A percentile compares a stretch with the other conserved stretches of the same genome.
Evolutionary conservation across 371 early-diverging fungal species (phyloP).

Genomic region (Sporodiniella umbellata): DNA sequence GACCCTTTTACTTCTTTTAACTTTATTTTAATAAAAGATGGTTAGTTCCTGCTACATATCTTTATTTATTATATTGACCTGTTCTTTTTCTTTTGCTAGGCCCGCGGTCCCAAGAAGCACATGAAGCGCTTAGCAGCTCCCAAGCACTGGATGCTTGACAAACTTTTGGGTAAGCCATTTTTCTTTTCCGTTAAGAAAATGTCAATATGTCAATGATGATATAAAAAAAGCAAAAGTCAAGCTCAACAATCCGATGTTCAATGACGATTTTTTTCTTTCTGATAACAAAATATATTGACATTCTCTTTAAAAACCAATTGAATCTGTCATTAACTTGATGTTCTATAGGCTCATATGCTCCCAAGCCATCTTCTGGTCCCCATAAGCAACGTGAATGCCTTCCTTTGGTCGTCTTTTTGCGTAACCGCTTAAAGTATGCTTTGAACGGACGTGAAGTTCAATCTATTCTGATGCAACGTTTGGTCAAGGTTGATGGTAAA

Average conservation of each 20-base stretch:
- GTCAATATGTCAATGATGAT: conserved; percentile 4
- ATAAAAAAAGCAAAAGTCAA: conserved; percentile 40
- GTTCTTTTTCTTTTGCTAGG: no score
- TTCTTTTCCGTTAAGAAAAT: neutral
- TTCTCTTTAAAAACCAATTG: neutral
- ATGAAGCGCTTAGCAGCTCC: conserved; percentile 99
- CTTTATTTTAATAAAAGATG: no score
- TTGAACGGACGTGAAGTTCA: conserved; percentile 96
- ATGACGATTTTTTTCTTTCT: conserved; percentile 28
- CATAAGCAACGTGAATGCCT: conserved; percentile 85
- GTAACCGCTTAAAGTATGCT: conserved; percentile 99
- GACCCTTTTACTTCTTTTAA: no score
- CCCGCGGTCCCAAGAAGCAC: conserved; percentile 99
- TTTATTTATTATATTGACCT: no score
- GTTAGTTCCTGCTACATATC: no score
- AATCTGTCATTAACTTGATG: neutral
- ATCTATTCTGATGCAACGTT: conserved; percentile 96
- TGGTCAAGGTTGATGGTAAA: conserved; percentile 99
- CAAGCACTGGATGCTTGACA: conserved; percentile 99
- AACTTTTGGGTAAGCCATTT: conserved; percentile 77
- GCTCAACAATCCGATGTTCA: conserved; percentile 43
- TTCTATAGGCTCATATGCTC: conserved; percentile 71
- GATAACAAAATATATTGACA: conserved; percentile 3
- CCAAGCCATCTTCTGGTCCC: conserved; percentile 98
- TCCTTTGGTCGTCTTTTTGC: conserved; percentile 86